Evolutionary conservation across 108 stramenopile species (phyloP).

Genomic region (Asterionellopsis glacialis): DNA sequence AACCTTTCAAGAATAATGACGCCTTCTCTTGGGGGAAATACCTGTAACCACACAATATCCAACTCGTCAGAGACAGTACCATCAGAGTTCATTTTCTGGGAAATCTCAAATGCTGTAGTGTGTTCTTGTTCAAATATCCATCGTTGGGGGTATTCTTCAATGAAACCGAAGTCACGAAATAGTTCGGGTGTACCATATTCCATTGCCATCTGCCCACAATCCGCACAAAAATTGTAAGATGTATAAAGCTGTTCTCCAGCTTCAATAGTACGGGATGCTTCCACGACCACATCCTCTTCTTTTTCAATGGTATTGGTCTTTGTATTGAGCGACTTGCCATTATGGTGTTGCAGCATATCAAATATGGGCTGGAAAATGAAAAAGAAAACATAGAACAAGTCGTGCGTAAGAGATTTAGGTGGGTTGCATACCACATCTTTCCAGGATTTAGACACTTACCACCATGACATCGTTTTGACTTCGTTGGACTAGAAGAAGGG

Average conservation of each 20-base stretch:
- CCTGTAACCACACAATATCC: too few relatives aligned
- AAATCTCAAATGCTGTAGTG: constrained; percentile 24
- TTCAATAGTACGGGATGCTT: constrained; percentile 32
- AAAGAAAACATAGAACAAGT: too few relatives aligned
- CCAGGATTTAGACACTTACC: neutral
- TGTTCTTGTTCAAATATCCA: constrained; percentile 47
- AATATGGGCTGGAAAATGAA: constrained; percentile 27
- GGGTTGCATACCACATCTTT: too few relatives aligned
- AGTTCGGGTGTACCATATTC: constrained; percentile 63
- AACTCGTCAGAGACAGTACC: neutral
- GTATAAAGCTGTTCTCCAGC: constrained; percentile 59
- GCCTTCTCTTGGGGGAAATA: too few relatives aligned
- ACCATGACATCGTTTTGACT: constrained; percentile 63
- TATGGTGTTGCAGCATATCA: constrained; percentile 69
- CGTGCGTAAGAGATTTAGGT: too few relatives aligned
- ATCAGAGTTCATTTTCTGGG: neutral
- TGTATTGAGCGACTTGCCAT: constrained; percentile 37
- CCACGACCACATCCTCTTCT: constrained; percentile 21
- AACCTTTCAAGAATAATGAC: neutral
- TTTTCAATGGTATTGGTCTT: constrained; percentile 14
- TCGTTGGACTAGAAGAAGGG: constrained; percentile 45
- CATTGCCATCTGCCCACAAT: constrained; percentile 26
- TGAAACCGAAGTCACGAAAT: constrained; percentile 73
- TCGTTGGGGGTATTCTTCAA: constrained; percentile 66
- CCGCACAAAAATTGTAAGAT: constrained; percentile 62